A percentile compares a stretch with the other conserved stretches of the same genome.
These are phyloP conservation scores for Flammula alnicola DNA, from an alignment of 1,284 basidiomycete genomes.

Conservation along the genomic window DNA sequence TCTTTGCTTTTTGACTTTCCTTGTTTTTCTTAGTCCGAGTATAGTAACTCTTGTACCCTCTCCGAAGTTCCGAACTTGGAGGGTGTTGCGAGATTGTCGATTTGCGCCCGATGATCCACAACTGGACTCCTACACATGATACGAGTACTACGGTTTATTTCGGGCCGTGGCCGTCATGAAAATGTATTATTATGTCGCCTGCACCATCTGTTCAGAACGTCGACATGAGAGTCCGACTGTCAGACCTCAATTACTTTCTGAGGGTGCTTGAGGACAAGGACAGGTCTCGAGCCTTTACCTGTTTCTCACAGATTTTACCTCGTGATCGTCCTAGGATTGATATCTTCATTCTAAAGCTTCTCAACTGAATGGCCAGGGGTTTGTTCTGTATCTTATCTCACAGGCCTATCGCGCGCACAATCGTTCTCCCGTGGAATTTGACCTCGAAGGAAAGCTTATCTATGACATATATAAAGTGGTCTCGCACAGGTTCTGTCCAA, in stretches of 20 bases:
- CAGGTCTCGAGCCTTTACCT: background rate
- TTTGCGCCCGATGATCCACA: too few species aligned
- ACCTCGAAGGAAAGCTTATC: conserved; percentile 9
- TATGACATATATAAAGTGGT: background rate
- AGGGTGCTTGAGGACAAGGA: background rate
- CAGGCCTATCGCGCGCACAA: conserved; percentile 7
- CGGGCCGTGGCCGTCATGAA: too few species aligned
- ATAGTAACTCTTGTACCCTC: too few species aligned
- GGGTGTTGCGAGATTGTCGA: too few species aligned
- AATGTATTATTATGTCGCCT: conserved; percentile 4
- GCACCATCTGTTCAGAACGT: background rate
- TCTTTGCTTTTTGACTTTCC: conserved; percentile 5
- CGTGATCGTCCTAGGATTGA: background rate
- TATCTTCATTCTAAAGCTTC: background rate
- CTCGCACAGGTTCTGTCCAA: background rate
- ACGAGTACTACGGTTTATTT: too few species aligned
- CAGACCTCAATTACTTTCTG: background rate
- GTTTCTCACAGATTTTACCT: conserved; percentile 3
- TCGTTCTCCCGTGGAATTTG: conserved; percentile 12
- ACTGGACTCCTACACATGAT: too few species aligned
- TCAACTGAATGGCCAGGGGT: conserved; percentile 1
- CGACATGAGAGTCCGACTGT: conserved; percentile 2
- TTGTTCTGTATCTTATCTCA: conserved; percentile 11
- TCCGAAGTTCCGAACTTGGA: too few species aligned
- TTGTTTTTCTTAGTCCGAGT: conserved; percentile 7